Evolutionary conservation across 2,329 filamentous ascomycete genomes (phyloP).

Genomic region (Microsporum ferrugineum): DNA sequence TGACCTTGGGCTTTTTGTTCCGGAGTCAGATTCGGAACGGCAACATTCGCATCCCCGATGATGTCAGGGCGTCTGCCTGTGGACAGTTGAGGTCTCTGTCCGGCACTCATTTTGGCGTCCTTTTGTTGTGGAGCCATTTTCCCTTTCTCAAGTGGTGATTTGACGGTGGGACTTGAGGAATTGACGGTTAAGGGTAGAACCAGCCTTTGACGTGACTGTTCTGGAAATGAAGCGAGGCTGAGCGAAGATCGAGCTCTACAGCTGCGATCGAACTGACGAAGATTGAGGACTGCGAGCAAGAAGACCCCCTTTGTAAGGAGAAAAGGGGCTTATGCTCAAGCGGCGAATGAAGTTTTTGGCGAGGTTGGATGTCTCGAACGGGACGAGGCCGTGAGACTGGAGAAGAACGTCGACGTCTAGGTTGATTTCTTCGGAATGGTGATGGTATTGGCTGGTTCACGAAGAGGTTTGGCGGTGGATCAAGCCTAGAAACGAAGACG

Average conservation of each 20-base stretch:
- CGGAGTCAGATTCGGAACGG: conserved; percentile 4
- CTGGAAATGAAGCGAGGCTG: background rate
- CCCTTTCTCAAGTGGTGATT: background rate
- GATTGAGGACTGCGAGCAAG: background rate
- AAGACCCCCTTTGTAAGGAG: background rate
- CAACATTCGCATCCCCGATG: background rate
- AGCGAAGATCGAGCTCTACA: background rate
- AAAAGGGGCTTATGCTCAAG: background rate
- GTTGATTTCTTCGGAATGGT: conserved; percentile 1
- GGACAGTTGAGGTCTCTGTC: background rate
- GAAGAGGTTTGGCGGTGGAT: background rate
- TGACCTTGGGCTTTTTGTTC: background rate
- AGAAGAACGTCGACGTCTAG: conserved; percentile 1
- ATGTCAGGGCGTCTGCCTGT: background rate
- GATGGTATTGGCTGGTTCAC: background rate
- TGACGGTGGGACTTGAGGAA: background rate
- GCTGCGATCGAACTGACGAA: background rate
- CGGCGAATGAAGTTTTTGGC: background rate
- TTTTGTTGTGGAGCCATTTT: conserved; percentile 1
- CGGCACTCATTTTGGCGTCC: background rate
- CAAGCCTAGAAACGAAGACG: background rate
- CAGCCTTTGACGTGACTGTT: conserved; percentile 4
- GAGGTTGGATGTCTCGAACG: background rate
- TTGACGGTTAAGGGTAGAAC: background rate
- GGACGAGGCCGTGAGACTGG: background rate